Evolutionary conservation across 1,284 basidiomycete genomes (phyloP).

Genomic region (Trichosporon sp.): DNA sequence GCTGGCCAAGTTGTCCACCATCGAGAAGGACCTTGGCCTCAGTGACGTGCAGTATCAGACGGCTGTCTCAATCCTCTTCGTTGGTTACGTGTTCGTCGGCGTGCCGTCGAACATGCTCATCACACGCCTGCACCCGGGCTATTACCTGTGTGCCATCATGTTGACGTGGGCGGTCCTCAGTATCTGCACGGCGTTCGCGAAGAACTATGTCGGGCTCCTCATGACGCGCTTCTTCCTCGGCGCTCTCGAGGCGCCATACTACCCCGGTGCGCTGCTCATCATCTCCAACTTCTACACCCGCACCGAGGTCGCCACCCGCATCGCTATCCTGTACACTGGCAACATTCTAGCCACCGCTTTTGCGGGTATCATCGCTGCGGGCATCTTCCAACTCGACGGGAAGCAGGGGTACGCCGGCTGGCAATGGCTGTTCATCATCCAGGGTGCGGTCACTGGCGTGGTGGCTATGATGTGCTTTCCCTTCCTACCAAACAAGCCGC

Average conservation of each 20-base stretch:
- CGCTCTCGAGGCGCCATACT: constrained; percentile 44
- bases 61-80: constrained; percentile 53
- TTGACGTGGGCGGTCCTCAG: constrained; percentile 38
- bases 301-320: constrained; percentile 50
- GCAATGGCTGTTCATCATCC: constrained; percentile 38
- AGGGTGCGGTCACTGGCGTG: constrained; percentile 29
- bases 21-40: constrained; percentile 43
- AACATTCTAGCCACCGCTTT: constrained; percentile 37
- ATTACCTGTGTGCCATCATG: constrained; percentile 45
- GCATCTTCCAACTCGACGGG: constrained; percentile 33
- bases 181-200: constrained; percentile 33
- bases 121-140: constrained; percentile 40
- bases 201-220: constrained; percentile 44
- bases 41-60: constrained; percentile 43
- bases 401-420: constrained; percentile 33
- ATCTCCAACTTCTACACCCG: constrained; percentile 53
- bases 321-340: constrained; percentile 48
- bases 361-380: constrained; percentile 35
- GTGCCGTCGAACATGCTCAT: constrained; percentile 51
- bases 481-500: constrained; percentile 31
- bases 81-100: constrained; percentile 49
- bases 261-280: constrained; percentile 50
- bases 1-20: constrained; percentile 34
- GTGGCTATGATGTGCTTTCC: constrained; percentile 26
- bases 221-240: constrained; percentile 53